Conservation (phyloP, 257 asterid genomes). For the Capsicum chinense region DNA sequence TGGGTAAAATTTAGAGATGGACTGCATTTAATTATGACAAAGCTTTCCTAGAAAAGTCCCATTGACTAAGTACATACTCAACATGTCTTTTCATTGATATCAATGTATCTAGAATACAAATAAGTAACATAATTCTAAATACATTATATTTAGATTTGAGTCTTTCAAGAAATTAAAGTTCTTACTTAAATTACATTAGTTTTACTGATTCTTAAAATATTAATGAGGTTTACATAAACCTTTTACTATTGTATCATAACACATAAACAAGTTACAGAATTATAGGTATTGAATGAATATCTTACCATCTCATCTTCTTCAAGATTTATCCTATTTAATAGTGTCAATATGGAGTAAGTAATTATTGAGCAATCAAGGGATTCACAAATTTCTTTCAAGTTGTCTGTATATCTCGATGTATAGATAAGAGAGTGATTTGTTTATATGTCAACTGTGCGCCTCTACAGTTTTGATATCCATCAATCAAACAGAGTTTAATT, state of each 20-base stretch:
- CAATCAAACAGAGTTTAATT: too few relatives aligned
- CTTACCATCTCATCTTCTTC: neutral
- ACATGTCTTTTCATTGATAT: neutral
- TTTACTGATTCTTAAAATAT: constrained; percentile 10
- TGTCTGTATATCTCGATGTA: too few relatives aligned
- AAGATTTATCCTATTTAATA: neutral
- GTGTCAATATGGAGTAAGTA: too few relatives aligned
- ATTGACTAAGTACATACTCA: neutral
- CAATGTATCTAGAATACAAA: neutral
- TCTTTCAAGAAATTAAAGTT: constrained; percentile 18
- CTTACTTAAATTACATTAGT: neutral
- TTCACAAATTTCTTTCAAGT: too few relatives aligned
- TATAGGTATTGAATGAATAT: neutral
- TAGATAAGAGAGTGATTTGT: too few relatives aligned
- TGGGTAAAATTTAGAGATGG: neutral
- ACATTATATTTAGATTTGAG: neutral
- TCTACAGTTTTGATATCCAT: too few relatives aligned
- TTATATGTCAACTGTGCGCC: too few relatives aligned
- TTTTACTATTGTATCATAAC: neutral
- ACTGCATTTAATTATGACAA: neutral
- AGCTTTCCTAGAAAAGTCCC: neutral
- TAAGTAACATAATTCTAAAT: neutral
- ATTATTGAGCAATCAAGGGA: too few relatives aligned
- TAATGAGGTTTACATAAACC: neutral
- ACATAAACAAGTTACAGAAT: constrained; percentile 8